A percentile compares a stretch with the other conserved stretches of the same genome.
Evolutionary conservation across 306 rosid species (phyloP).

Genomic region (Vicia faba): DNA sequence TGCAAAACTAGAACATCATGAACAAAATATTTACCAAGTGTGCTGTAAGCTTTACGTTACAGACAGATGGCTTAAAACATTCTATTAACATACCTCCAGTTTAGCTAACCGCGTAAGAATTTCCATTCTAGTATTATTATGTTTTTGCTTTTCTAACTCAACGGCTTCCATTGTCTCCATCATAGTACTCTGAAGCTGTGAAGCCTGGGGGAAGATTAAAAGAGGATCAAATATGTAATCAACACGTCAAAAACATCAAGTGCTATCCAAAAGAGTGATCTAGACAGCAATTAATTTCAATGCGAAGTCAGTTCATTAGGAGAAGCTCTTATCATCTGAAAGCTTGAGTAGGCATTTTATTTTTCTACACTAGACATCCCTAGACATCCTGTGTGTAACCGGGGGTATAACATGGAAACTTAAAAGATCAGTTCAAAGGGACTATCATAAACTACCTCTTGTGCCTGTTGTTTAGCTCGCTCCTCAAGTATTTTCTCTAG

Average conservation of each 20-base stretch:
- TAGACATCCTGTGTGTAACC: slow-evolving; percentile 20
- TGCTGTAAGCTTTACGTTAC: not conserved
- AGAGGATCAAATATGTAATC: slow-evolving; percentile 21
- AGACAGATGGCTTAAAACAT: slow-evolving; percentile 29
- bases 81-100: slow-evolving; percentile 65
- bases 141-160: slow-evolving; percentile 93
- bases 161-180: slow-evolving; percentile 98
- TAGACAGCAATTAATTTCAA: not conserved
- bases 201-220: slow-evolving; percentile 63
- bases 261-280: slow-evolving; percentile 23
- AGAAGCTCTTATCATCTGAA: slow-evolving; percentile 8
- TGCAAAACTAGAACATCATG: slow-evolving; percentile 27
- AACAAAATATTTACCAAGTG: slow-evolving; percentile 28
- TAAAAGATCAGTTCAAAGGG: slow-evolving; percentile 23
- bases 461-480: slow-evolving; percentile 86
- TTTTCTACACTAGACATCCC: slow-evolving; percentile 11
- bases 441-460: slow-evolving; percentile 61
- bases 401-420: not conserved
- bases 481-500: slow-evolving; percentile 91
- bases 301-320: slow-evolving; percentile 2
- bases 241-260: slow-evolving; percentile 8
- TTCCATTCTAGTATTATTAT: slow-evolving; percentile 92
- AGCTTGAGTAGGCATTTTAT: slow-evolving; percentile 1
- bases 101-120: slow-evolving; percentile 73
- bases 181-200: slow-evolving; percentile 77